phyloP scores from a whole-genome alignment of 768 basidiomycete genomes.

The Boletus rubroflammeus region DNA sequence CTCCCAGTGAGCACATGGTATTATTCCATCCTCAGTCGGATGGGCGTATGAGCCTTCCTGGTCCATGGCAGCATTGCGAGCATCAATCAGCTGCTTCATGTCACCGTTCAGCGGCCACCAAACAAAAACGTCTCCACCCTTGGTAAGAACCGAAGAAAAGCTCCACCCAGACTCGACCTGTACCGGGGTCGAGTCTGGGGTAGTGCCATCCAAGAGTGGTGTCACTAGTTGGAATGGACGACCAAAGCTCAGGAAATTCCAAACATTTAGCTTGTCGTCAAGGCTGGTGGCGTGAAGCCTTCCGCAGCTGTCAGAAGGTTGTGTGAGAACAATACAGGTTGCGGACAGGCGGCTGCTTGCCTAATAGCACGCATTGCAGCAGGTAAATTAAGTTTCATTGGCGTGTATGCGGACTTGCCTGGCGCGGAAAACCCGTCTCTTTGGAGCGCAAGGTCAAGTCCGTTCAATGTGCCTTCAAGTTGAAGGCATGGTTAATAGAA shows the following conservation, averaged over 20 bases:
- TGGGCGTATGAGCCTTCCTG: constrained; percentile 29
- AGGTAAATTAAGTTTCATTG: constrained; percentile 59
- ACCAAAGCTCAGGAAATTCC: constrained; percentile 78
- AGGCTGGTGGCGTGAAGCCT: constrained; percentile 67
- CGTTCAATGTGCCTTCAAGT: constrained; percentile 61
- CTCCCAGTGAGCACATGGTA: constrained; percentile 63
- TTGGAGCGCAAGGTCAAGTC: constrained; percentile 36
- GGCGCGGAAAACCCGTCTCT: constrained; percentile 57
- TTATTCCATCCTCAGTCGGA: constrained; percentile 37
- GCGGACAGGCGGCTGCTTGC: constrained; percentile 32
- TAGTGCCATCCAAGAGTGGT: constrained; percentile 37
- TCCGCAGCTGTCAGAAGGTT: constrained; percentile 56
- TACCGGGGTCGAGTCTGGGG: constrained; percentile 44
- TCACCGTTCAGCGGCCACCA: constrained; percentile 65
- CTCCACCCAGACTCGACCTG: constrained; percentile 82
- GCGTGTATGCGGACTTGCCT: constrained; percentile 46
- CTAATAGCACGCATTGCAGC: constrained; percentile 59
- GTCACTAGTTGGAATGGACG: constrained; percentile 61
- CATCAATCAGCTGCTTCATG: constrained; percentile 36
- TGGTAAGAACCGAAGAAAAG: constrained; percentile 71
- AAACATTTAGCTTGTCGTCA: constrained; percentile 56
- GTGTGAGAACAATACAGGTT: constrained; percentile 11
- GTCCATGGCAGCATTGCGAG: constrained; percentile 47
- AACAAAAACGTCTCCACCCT: constrained; percentile 66
- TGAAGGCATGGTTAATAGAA: constrained; percentile 1